Conservation (phyloP, 805 yeast species). For the Ascoidea asiatica region DNA sequence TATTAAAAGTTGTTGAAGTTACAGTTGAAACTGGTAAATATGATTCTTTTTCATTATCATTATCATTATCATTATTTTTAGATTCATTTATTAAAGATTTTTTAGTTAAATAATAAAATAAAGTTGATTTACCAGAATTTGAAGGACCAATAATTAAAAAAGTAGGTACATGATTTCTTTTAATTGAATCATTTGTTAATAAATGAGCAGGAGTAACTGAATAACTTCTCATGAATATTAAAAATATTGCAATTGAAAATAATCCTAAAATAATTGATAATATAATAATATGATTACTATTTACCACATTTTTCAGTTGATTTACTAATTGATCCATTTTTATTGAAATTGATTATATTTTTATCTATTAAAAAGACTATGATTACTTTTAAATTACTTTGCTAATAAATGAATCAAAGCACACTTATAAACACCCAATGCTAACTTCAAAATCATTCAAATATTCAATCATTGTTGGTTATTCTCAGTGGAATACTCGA, state of each 20-base stretch:
- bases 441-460: too few species aligned
- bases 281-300: too few species aligned
- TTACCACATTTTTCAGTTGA: too few species aligned
- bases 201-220: neutral
- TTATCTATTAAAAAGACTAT: too few species aligned
- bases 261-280: neutral
- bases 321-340: too few species aligned
- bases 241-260: neutral
- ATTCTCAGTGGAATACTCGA: too few species aligned
- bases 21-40: conserved; percentile 23
- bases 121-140: conserved; percentile 51
- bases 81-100: neutral
- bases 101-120: conserved; percentile 20
- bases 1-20: conserved; percentile 36
- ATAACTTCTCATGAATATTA: neutral
- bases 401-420: too few species aligned
- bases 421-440: too few species aligned
- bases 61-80: conserved; percentile 9
- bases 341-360: too few species aligned
- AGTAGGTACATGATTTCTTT: conserved; percentile 30
- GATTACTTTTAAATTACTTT: too few species aligned
- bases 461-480: too few species aligned
- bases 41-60: conserved; percentile 16
- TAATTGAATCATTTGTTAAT: neutral
- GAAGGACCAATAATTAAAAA: conserved; percentile 54